These are phyloP conservation scores for Exophiala sp. DNA, from an alignment of 2,329 filamentous ascomycete genomes.

Conservation along the genomic window DNA sequence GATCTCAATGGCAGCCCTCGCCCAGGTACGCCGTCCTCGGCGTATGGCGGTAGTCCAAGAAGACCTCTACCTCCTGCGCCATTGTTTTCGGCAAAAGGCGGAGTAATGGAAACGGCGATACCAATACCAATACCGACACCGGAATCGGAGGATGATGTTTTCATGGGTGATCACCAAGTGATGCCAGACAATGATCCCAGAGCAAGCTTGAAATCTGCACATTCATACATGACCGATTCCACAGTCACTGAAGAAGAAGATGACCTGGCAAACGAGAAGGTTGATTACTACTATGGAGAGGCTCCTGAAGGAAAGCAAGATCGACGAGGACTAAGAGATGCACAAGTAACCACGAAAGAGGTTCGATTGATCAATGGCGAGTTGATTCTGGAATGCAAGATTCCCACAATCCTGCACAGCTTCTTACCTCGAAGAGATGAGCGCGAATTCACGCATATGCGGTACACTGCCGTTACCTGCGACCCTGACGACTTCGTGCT, in stretches of 20 bases:
- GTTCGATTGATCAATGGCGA: conserved; percentile 96
- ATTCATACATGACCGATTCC: conserved; percentile 60
- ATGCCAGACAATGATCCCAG: conserved; percentile 55
- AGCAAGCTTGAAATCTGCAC: conserved; percentile 59
- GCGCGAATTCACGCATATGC: conserved; percentile 97
- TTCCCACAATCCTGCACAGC: conserved; percentile 95
- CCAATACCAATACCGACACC: conserved; percentile 66
- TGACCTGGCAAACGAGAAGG: conserved; percentile 52
- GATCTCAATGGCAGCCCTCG: conserved; percentile 87
- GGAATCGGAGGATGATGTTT: conserved; percentile 64
- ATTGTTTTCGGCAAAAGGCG: conserved; percentile 57
- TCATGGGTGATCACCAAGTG: conserved; percentile 51
- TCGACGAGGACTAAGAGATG: conserved; percentile 77
- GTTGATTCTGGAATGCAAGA: conserved; percentile 96
- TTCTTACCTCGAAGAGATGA: conserved; percentile 91
- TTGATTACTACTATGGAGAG: conserved; percentile 79
- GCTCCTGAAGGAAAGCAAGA: conserved; percentile 84
- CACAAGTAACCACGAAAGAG: conserved; percentile 88
- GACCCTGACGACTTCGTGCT: conserved; percentile 91
- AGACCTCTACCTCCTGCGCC: conserved; percentile 85
- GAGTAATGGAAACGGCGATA: conserved; percentile 62
- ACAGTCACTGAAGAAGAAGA: conserved; percentile 53
- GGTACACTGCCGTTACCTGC: conserved; percentile 97
- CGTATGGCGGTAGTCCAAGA: conserved; percentile 82
- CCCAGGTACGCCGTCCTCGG: conserved; percentile 84